Evolutionary conservation across 805 yeast species (phyloP), one percentile per base, ranked within the genome.

Genomic region (Lipomyces kockii): DNA sequence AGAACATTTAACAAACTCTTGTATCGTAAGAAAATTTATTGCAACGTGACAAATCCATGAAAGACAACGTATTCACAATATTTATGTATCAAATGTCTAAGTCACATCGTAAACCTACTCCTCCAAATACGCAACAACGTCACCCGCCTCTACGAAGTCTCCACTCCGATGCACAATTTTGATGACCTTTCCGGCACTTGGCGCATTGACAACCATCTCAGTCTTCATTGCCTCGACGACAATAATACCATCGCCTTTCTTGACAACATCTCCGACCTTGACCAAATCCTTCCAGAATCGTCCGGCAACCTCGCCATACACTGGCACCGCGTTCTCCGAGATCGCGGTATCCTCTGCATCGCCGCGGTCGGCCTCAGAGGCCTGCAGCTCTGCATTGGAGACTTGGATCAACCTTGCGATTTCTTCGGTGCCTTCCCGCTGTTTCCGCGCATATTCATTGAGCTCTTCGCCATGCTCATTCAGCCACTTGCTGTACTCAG

Each of bases 201-300:
- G 84, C 25, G 98, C 87, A 63, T 79, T 82, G 46, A 94, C 97
- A 61, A 87, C 85, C 98, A 94, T 94, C 80, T 94, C 99, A 0
- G 98, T 95, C 83, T 94, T 94, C 99, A 94, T 94, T 64, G 99
- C 98, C 79, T 94, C 99, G 63, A 94, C 91, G 52, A 95, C 92
- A 72, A 94, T 85, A 69, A 94, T 82, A 3, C 92, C 92, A 74
- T 91, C 94, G 43, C 93, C 96, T 58, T 80, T 84, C 62, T 82
- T 80, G 34, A 94, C 96, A 4, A 71, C 79, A 74, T 90, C 95
- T 29, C 97, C 97, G 58, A 84, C 93, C 65, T 83, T 80, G 35
- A 89, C 96, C 72, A 92, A 80, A 0, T 96, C 86, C 79, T 95
- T 94, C 99, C 99, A 94, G 77, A 81, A 92, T 73, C 98, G 84